Base-by-base conservation (phyloP, 2,329 filamentous ascomycete genomes). In the Fulvia fulva region DNA sequence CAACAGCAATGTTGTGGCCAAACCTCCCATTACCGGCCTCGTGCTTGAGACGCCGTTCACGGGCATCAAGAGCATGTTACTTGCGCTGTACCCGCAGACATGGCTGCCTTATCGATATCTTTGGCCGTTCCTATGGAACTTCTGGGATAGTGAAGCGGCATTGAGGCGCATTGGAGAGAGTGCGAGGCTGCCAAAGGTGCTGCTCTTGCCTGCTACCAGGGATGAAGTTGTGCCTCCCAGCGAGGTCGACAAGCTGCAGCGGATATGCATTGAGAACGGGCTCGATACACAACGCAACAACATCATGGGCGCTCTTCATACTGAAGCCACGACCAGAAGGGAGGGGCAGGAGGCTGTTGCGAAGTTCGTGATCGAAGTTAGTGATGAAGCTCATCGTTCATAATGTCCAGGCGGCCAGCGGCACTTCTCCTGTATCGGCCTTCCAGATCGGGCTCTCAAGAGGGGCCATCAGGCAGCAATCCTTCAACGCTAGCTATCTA, bases 61-160 rank as follows among this genome's bases (percentile, higher is more conserved):
- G 0, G 89, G 84, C 45, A 82, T 90, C 56, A 80, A 82, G 58
- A 82, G 81, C 19, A 91, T 93, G 87, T 77, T 93, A 5, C 75
- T 82, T 44, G 84, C 83, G 1, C 72, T 93, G 2, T 93, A 92
- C 68, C 89, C 89, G 1, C 87, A 91, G 65, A 88, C 83, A 65
- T 92, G 89, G 88, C 76, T 92, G 6, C 89, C 89, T 0, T 93
- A 93, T 70, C 82, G 83, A 49, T 85, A 92, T 69, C 78, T 93
- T 0, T 84, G 85, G 78, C 87, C 87, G 0, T 91, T 92, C 68
- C 77, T 92, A 11, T 80, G 87, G 64, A 91, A 78, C 56, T 75
- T 74, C 46, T 83, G 81, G 81, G 78, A 82, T 62, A 79, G 73
- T 49, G 70, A 73, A 23, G 63, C 57, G 0, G 75, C 78, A 1